phyloP scores from a whole-genome alignment of 495 filamentous ascomycete species.

The Penicillium goetzii region DNA sequence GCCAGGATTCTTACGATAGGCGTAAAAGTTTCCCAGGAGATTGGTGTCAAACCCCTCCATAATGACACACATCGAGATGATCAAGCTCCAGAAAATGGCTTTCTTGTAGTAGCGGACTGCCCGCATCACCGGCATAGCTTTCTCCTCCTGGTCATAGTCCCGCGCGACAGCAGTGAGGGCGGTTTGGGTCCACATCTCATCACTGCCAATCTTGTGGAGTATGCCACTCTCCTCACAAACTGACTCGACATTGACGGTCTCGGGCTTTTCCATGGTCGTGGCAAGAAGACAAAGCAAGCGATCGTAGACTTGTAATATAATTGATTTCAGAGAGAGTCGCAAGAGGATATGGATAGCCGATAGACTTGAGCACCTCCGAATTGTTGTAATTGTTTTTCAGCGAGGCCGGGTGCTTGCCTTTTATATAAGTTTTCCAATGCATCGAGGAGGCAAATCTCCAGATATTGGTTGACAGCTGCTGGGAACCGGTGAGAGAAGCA shows the following conservation, averaged over 20 bases:
- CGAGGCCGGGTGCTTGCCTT: neutral
- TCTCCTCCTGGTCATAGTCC: neutral
- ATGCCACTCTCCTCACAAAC: neutral
- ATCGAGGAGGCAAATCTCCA: neutral
- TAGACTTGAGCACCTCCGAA: neutral
- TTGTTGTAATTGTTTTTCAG: neutral
- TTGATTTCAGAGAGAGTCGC: neutral
- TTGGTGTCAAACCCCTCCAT: conserved; percentile 2
- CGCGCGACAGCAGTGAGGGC: neutral
- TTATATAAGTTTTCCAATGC: neutral
- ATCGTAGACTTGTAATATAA: neutral
- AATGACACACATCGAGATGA: conserved; percentile 1
- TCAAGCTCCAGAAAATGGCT: conserved; percentile 1
- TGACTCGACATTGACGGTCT: neutral
- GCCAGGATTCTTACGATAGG: neutral
- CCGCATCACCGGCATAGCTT: neutral
- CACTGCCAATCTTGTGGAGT: conserved; percentile 1
- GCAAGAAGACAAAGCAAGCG: neutral
- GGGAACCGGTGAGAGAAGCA: neutral
- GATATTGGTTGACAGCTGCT: neutral
- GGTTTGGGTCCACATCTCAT: neutral
- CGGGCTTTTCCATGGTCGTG: neutral
- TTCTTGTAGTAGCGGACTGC: neutral
- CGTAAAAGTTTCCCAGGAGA: neutral
- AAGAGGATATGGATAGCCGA: neutral